A percentile compares a stretch with the other conserved stretches of the same genome.
These are phyloP conservation scores for Davidsoniella neocaledoniae DNA, from an alignment of 2,329 filamentous ascomycete genomes.

Conservation along the genomic window DNA sequence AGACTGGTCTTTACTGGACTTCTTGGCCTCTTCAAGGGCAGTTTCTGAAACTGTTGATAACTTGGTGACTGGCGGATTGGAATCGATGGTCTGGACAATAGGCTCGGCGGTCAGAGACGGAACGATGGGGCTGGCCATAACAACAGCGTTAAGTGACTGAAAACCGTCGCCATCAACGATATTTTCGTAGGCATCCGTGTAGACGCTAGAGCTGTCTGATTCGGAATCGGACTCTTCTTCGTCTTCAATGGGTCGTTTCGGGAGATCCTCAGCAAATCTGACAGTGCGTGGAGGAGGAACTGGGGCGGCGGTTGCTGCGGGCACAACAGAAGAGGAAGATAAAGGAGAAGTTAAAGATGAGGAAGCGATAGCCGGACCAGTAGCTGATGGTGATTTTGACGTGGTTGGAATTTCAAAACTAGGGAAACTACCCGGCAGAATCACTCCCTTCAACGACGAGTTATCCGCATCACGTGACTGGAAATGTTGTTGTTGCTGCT, in stretches of 20 bases:
- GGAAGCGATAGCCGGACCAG: too few relatives aligned
- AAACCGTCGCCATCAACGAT: conserved; percentile 54
- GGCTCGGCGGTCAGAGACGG: conserved; percentile 8
- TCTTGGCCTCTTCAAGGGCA: neutral
- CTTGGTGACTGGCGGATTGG: neutral
- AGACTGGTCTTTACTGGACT: neutral
- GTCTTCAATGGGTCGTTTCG: conserved; percentile 2
- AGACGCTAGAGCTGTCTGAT: conserved; percentile 40
- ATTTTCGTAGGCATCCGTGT: conserved; percentile 65
- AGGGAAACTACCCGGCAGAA: conserved; percentile 45
- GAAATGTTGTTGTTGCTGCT: neutral
- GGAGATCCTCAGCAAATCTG: conserved; percentile 26
- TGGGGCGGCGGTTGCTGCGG: too few relatives aligned
- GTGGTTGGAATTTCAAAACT: conserved; percentile 19
- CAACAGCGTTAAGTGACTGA: conserved; percentile 54
- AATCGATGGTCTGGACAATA: neutral
- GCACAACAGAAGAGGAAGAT: neutral
- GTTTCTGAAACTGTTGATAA: conserved; percentile 3
- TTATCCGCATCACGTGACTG: conserved; percentile 19
- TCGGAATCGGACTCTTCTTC: conserved; percentile 15
- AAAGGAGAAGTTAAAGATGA: neutral
- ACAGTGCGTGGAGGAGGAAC: neutral
- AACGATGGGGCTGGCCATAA: conserved; percentile 36
- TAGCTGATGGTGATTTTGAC: neutral
- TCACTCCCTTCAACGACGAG: conserved; percentile 19